Evolutionary conservation across 2,329 filamentous ascomycete genomes (phyloP), one percentile per base, ranked within the genome.

Genomic region (Drechslerella stenobrocha): DNA sequence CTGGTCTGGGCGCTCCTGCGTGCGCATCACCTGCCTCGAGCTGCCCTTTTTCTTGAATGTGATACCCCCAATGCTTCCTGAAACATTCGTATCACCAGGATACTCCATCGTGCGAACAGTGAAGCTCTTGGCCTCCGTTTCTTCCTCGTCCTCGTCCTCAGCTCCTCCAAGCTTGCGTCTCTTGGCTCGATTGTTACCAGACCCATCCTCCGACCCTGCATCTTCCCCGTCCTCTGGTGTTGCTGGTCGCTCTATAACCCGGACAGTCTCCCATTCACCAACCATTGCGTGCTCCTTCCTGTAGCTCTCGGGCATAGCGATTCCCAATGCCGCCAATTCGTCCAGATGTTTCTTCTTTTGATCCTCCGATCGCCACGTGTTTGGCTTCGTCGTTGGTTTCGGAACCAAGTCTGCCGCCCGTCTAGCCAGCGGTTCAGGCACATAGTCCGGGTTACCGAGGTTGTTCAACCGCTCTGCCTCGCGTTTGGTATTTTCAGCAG

Each of bases 401-500:
- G 63, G 34, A 5, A 85, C 82, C 18, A 84, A 77, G 0, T 82
- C 81, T 1, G 80, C 79, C 37, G 79, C 78, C 69, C 76, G 71
- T 11, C 76, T 75, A 20, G 78, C 73, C 60, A 75, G 73, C 32
- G 76, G 57, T 40, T 70, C 60, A 9, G 71, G 70, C 52, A 77
- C 48, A 73, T 58, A 74, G 72, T 52, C 72, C 59, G 55, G 70
- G 52, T 66, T 71, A 53, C 52, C 32, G 71, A 60, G 78, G 28
- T 89, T 87, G 76, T 93, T 93, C 46, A 98, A 79, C 18, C 93
- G 82, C 56, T 90, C 89, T 44, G 97, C 84, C 75, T 98, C 93
- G 70, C 85, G 84, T 74, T 87, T 88, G 1, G 90, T 92, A 32
- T 85, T 82, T 59, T 95, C 87, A 75, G 89, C 88, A 3, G 96